Evolutionary conservation across 768 basidiomycete genomes (phyloP), one percentile per base, ranked within the genome.

Genomic region (Phylloporus scabripes): DNA sequence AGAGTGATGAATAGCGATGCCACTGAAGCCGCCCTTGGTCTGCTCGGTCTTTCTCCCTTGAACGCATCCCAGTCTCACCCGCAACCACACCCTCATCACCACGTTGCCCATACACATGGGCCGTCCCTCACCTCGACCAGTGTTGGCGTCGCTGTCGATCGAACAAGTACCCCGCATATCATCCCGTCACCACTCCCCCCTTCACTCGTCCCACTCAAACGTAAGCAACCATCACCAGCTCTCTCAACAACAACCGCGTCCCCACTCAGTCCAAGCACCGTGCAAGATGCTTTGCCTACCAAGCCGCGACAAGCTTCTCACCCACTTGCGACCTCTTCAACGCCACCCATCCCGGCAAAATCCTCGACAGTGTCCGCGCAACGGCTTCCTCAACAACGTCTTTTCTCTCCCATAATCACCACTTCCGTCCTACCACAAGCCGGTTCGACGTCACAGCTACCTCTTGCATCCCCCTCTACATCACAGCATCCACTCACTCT

Each of bases 1-100:
- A 49, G 52, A 56, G 59, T 64, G 63, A 76, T 75, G 74, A 70
- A 69, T 62, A 74, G 65, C 69, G 80, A 80, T 77, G 78, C 76
- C 57, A 72, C 74, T 59, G 79, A 81, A 65, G 79, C 79, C 48
- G 77, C 77, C 34, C 75, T 81, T 49, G 79, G 78, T 62, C 69
- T 81, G 23, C 73, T 81, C 51, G 73, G 74, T 59, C 75, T 80
- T 42, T 74, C 71, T 37, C 66, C 70, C 42, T 60, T 64, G 48
- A 66, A 66, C 50, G 59, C 70, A 43, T 62, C 55, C 55, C 62
- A 48, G 43, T 57, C 62, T 38, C 55, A 63, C 52, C 57, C 54
- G 12, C 58, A 63, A 28, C 62, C 54, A 1, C 59, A 61, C 54
- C 59, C 52, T 24, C 62, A 58, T 46, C 57, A 53, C 40, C 57